These are phyloP conservation scores for Orbilia blumenaviensis DNA, from an alignment of 2,329 filamentous ascomycete species.

Conservation along the genomic window DNA sequence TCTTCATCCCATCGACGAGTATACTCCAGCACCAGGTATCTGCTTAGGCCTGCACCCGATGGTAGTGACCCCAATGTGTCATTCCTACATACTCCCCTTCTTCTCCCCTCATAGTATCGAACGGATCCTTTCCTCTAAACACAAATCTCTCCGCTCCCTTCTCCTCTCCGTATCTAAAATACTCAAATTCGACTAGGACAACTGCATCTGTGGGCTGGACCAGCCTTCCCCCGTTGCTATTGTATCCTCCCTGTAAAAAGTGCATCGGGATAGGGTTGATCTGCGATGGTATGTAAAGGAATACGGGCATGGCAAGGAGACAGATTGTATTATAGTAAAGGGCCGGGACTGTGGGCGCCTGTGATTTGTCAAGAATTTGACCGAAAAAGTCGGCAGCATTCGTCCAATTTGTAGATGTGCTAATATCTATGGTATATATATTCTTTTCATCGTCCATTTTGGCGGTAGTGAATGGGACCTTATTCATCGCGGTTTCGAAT, in stretches of 20 bases:
- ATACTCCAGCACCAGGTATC: background rate
- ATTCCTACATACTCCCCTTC: background rate
- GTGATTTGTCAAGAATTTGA: background rate
- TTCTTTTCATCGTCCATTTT: background rate
- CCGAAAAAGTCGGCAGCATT: background rate
- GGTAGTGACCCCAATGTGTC: conserved; percentile 9
- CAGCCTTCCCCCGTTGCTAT: background rate
- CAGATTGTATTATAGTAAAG: background rate
- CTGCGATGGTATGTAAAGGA: background rate
- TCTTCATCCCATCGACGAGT: background rate
- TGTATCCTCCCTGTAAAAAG: background rate
- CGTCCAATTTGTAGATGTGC: background rate
- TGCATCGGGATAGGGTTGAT: background rate
- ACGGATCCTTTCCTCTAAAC: conserved; percentile 10
- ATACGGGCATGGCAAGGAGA: background rate
- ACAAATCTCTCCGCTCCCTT: background rate
- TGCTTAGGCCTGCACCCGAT: conserved; percentile 1
- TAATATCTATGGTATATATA: background rate
- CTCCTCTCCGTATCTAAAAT: background rate
- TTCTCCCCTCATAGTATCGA: background rate
- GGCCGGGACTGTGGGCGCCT: background rate
- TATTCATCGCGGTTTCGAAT: conserved; percentile 4
- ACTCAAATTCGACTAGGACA: conserved; percentile 7
- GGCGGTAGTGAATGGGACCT: conserved; percentile 3
- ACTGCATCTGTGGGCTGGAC: conserved; percentile 5